Percentiles rank a stretch among this genome's conserved stretches.
phyloP scores from a whole-genome alignment of 2,329 filamentous ascomycete genomes.

The Hirsutella rhossiliensis region DNA sequence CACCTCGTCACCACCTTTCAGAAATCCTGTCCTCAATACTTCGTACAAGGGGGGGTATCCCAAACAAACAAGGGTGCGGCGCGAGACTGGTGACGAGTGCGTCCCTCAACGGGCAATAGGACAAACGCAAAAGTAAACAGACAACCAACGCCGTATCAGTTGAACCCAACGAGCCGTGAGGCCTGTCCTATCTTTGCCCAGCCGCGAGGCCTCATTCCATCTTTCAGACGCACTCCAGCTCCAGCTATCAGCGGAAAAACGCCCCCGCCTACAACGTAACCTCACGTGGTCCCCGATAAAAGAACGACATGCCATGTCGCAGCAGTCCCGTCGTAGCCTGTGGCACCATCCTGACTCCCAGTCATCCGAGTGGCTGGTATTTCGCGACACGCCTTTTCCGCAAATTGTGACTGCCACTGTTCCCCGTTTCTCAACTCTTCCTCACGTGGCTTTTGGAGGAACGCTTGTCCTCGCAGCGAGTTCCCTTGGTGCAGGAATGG shows the following conservation, averaged over 20 bases:
- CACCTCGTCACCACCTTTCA: too few relatives aligned
- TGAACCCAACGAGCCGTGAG: conserved; percentile 14
- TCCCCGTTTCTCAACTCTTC: background rate
- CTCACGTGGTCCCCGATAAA: background rate
- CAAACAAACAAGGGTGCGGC: too few relatives aligned
- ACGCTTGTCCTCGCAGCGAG: too few relatives aligned
- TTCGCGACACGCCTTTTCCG: too few relatives aligned
- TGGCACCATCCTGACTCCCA: background rate
- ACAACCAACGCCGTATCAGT: conserved; percentile 2
- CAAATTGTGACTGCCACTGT: too few relatives aligned
- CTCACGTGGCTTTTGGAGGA: too few relatives aligned
- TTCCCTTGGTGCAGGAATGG: too few relatives aligned
- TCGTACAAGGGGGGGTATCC: too few relatives aligned
- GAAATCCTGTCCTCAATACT: too few relatives aligned
- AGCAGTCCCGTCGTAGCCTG: background rate
- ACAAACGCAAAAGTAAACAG: background rate
- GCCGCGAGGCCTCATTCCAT: conserved; percentile 15
- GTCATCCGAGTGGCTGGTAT: background rate
- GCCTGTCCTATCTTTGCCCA: conserved; percentile 13
- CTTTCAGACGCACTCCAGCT: background rate
- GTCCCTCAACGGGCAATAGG: background rate
- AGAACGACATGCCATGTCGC: too few relatives aligned
- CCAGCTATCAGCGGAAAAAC: background rate
- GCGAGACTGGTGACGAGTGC: too few relatives aligned
- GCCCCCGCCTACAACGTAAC: background rate